Percentiles rank a stretch among this genome's conserved stretches.
These are phyloP conservation scores for Zizania latifolia DNA, from an alignment of 176 grass and related monocot species.

Conservation along the genomic window DNA sequence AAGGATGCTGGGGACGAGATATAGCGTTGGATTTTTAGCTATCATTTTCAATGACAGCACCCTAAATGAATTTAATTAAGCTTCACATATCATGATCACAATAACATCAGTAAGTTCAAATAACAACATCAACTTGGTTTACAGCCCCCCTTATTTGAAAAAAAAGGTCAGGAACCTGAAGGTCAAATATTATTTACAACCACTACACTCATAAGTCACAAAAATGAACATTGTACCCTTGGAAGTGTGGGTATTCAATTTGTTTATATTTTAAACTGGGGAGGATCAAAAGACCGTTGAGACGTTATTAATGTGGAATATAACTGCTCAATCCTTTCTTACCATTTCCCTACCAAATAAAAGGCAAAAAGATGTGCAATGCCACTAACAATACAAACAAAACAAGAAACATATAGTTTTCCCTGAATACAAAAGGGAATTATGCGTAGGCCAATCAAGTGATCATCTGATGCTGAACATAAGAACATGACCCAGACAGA, in stretches of 20 bases:
- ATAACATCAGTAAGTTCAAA: neutral
- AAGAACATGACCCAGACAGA: neutral
- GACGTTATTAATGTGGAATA: neutral
- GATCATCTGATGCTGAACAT: neutral
- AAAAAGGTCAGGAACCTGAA: neutral
- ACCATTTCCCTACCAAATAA: neutral
- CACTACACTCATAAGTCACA: neutral
- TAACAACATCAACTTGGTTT: neutral
- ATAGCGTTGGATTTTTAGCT: neutral
- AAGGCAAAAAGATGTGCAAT: neutral
- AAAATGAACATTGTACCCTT: neutral
- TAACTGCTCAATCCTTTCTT: neutral
- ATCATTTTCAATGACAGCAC: neutral
- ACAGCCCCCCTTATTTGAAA: neutral
- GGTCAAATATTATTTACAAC: neutral
- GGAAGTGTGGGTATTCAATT: neutral
- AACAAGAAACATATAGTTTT: slow-evolving; percentile 1
- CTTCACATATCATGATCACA: neutral
- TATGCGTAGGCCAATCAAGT: neutral
- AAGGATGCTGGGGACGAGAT: neutral
- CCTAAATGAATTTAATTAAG: neutral
- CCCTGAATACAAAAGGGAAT: slow-evolving; percentile 11
- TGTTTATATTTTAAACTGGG: neutral
- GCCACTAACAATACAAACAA: neutral
- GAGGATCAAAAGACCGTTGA: neutral